Percentiles rank a stretch among this genome's conserved stretches.
phyloP scores from a whole-genome alignment of 768 basidiomycete genomes.

The Lactarius hengduanensis region DNA sequence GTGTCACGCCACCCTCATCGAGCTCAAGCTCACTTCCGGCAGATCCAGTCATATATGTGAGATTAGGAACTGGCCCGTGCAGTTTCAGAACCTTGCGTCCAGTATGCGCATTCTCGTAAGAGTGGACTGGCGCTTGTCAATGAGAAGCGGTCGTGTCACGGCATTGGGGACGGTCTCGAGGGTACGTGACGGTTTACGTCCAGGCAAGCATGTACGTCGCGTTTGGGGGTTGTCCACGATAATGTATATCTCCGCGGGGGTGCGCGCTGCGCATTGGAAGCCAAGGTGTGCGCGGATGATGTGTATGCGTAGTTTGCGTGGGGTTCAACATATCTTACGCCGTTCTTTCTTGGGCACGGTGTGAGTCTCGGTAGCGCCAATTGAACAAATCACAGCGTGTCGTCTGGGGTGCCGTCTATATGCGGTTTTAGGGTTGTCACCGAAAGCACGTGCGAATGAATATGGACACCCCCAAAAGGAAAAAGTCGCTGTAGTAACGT shows the following conservation, averaged over 20 bases:
- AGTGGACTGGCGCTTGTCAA: too few relatives aligned
- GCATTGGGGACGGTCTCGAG: background rate
- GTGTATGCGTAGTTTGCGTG: background rate
- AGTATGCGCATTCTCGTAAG: too few relatives aligned
- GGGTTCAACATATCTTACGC: too few relatives aligned
- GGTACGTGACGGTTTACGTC: background rate
- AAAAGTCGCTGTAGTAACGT: background rate
- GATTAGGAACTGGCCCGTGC: background rate
- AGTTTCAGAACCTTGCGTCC: background rate
- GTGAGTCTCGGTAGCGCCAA: too few relatives aligned
- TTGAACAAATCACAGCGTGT: too few relatives aligned
- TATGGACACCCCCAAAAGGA: background rate
- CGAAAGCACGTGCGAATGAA: constrained; percentile 4
- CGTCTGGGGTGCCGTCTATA: too few relatives aligned
- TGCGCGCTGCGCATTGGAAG: background rate
- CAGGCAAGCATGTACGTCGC: too few relatives aligned
- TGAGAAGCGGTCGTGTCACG: too few relatives aligned
- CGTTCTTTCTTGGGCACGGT: too few relatives aligned
- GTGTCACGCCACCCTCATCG: constrained; percentile 78
- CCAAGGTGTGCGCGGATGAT: too few relatives aligned
- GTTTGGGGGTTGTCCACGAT: too few relatives aligned
- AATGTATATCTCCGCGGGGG: background rate
- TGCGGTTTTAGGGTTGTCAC: background rate
- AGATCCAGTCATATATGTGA: background rate
- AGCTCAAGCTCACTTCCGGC: constrained; percentile 40